Evolutionary conservation across 2,329 filamentous ascomycete genomes (phyloP), one percentile per base, ranked within the genome.

Genomic region (Nemania abortiva): DNA sequence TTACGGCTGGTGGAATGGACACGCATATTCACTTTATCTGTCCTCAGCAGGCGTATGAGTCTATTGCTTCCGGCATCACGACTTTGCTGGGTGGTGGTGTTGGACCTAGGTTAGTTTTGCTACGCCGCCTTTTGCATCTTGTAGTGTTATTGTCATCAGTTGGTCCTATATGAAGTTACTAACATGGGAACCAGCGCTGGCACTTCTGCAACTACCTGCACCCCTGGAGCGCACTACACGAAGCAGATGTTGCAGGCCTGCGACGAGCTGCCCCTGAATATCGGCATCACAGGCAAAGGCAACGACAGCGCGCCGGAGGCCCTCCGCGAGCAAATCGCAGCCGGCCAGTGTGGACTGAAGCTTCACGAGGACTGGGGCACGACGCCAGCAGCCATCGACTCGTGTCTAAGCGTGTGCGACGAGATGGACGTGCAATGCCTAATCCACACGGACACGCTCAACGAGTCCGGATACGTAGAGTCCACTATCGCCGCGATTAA

Each of bases 381-480:
- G 24, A 98, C 95, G 0, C 95, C 95, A 0, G 92, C 93, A 1
- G 94, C 94, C 24, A 98, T 98, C 77, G 95, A 98, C 79, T 87
- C 91, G 1, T 98, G 95, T 77, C 86, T 97, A 11, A 83, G 83
- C 0, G 92, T 98, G 52, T 98, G 95, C 79, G 95, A 98, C 76
- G 92, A 97, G 78, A 88, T 93, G 64, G 95, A 98, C 77, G 89
- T 98, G 29, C 95, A 98, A 80, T 97, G 93, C 73, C 89, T 97
- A 72, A 97, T 98, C 75, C 95, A 98, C 80, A 98, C 95, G 0
- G 95, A 98, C 80, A 98, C 95, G 0, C 88, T 98, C 70, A 98
- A 98, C 81, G 95, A 98, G 81, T 95, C 93, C 20, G 95, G 95
- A n/a, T 98, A 97, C 77, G 95, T 98, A 59, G 95, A 98, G 79